Evolutionary conservation across 306 rosid genomes (phyloP), one percentile per base, ranked within the genome.

Genomic region (Cucurbita moschata): DNA sequence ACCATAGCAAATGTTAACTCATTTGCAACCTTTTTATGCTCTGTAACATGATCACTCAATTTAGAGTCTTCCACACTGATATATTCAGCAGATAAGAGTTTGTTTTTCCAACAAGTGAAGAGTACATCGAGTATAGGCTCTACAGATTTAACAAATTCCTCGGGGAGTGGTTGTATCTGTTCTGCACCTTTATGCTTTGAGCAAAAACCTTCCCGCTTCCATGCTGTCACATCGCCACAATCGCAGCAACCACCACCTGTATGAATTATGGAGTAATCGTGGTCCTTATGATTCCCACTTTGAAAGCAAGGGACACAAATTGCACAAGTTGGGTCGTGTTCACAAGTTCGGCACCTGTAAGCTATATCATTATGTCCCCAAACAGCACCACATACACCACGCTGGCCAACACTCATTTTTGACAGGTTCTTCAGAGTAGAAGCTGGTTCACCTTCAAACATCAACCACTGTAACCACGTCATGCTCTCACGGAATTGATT

Each of bases 141-240:
- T 56, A 87, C 86, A 11, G 87, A 82, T 56, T 66, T 71, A 11
- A 84, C 92, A 30, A 72, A 58, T 69, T 86, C 90, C 81, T 84
- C 88, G 0, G 90, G 83, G 75, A 95, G 97, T 4, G 96, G 96
- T 53, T 81, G 92, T 79, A 95, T 86, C 78, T 88, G 91, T 74
- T 95, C 99, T 0, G 84, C 87, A 56, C 99, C 99, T 82, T 87
- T 91, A 79, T 95, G 99, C 86, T 81, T 83, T 1, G 87, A 89
- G 87, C 99, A 95, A 85, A 95, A 95, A 12, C 99, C 99, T 82
- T 95, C 84, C 18, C 89, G 94, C 75, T 88, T 95, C 99, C 99
- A 95, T 4, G 97, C 99, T 0, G 99, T 91, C 55, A 81, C 92
- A 81, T 95, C 99, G 66, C 99, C 99, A 73, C 99, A 95, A 83